phyloP scores from a whole-genome alignment of 495 filamentous ascomycete species.

The Jackrogersella multiformis region DNA sequence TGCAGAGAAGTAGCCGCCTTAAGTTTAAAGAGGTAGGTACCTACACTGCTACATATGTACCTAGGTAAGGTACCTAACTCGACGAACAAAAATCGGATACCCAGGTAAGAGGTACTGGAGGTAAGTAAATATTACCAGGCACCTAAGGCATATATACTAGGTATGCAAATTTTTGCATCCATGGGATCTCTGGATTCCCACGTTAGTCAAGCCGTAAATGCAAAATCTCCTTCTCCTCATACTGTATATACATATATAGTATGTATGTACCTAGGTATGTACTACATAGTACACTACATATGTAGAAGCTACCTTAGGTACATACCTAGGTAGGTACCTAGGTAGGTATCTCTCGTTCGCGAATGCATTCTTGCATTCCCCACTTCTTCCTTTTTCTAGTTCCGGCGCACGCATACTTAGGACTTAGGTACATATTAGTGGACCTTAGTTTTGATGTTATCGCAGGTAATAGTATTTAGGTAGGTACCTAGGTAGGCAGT shows the following conservation, averaged over 20 bases:
- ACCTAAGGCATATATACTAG: too few species aligned
- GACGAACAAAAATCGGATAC: background rate
- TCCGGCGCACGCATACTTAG: conserved; percentile 31
- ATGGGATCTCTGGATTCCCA: conserved; percentile 10
- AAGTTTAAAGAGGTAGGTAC: too few species aligned
- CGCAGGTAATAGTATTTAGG: too few species aligned
- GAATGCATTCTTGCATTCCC: conserved; percentile 28
- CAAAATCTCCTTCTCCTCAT: background rate
- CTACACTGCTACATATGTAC: too few species aligned
- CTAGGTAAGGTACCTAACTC: conserved; percentile 15
- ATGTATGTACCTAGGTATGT: too few species aligned
- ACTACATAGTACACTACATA: too few species aligned
- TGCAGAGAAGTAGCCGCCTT: conserved; percentile 10
- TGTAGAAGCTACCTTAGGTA: too few species aligned
- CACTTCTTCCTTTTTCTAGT: conserved; percentile 40
- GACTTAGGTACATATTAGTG: conserved; percentile 17
- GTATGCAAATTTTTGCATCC: conserved; percentile 6
- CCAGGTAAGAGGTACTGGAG: too few species aligned
- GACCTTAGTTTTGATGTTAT: background rate
- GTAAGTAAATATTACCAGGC: too few species aligned
- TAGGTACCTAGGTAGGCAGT: too few species aligned
- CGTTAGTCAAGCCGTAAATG: conserved; percentile 21
- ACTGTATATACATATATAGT: too few species aligned
- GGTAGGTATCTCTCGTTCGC: conserved; percentile 24
- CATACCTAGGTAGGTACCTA: too few species aligned